Base-by-base conservation (phyloP, 2,329 filamentous ascomycete genomes). In the Parafenestella ontariensis region DNA sequence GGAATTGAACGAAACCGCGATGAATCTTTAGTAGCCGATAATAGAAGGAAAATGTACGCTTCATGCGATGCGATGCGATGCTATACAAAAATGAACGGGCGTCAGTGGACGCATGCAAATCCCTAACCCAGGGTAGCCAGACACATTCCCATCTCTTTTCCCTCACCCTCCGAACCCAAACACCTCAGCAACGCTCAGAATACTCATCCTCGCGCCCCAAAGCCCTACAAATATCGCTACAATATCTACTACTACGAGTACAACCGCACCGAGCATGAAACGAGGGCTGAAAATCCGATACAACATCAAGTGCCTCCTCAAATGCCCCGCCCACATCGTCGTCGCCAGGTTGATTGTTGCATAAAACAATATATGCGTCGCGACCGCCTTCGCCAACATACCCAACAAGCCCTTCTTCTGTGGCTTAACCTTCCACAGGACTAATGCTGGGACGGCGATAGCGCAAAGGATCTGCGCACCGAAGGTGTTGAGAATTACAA, bases 301-400 rank as follows among this genome's bases (percentile, higher is more conserved):
- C 26, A 99, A 83, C 95, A 99, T 99, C 59, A 99, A 82, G 79
- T 99, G 95, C 46, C 95, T 84, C 49, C 95, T 83, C 68, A 99
- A 78, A 78, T 92, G 88, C 1, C 91, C 93, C 0, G 94, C 91
- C 89, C 94, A 97, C 74, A 90, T 87, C 66, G 95, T 96, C 4
- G 93, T 96, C 0, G 92, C 91, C 20, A 96, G 77, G 24, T 89
- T 89, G 71, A 97, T 85, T 8, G 90, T 89, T 5, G 91, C 91
- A 71, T 92, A 95, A 72, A 94, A 96, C 1, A 89, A 80, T 5
- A 94, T 77, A 69, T 96, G 92, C 23, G 88, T 89, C 15, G 85
- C 89, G 48, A 92, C 81, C 0, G 88, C 87, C 52, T 88, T 87
- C 17, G 87, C 87, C 1, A 92, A 85, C 40, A 86, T 85, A 46